Conservation (phyloP, 2,329 filamentous ascomycete species). For the Aspergillus pseudotamarii region DNA sequence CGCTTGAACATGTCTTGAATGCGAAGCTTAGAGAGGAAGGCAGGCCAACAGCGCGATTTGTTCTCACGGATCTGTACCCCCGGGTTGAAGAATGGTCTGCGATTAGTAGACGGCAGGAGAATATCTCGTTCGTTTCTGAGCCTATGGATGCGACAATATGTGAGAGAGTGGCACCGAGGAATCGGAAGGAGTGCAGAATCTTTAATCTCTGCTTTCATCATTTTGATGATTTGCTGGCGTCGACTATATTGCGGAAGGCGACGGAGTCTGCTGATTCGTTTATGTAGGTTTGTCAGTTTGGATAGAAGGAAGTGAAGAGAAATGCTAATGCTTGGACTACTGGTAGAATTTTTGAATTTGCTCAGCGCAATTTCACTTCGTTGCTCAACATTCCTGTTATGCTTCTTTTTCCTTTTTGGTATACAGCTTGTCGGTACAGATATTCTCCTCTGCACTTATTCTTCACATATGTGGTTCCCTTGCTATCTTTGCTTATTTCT, state of each 20-base stretch:
- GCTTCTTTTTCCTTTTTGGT: slow-evolving; percentile 33
- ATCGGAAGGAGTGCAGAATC: slow-evolving; percentile 64
- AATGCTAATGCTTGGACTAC: too few relatives aligned
- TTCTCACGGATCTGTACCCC: slow-evolving; percentile 69
- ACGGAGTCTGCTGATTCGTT: slow-evolving; percentile 28
- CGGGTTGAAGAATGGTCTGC: slow-evolving; percentile 63
- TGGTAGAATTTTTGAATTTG: slow-evolving; percentile 20
- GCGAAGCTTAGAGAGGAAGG: slow-evolving; percentile 26
- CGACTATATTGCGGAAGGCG: slow-evolving; percentile 60
- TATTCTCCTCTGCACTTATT: slow-evolving; percentile 59
- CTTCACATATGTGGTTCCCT: slow-evolving; percentile 67
- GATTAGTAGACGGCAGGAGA: slow-evolving; percentile 55
- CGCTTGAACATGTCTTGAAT: slow-evolving; percentile 65
- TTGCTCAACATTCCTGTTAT: slow-evolving; percentile 30
- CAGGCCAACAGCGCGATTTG: slow-evolving; percentile 53
- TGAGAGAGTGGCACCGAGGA: slow-evolving; percentile 44
- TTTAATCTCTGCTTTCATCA: slow-evolving; percentile 79
- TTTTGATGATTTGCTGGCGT: slow-evolving; percentile 67
- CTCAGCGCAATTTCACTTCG: slow-evolving; percentile 16
- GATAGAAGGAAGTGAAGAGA: too few relatives aligned
- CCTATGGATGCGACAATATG: slow-evolving; percentile 64
- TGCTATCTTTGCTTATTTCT: slow-evolving; percentile 68
- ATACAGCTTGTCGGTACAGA: slow-evolving; percentile 37
- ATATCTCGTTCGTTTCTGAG: slow-evolving; percentile 62
- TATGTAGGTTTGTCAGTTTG: slow-evolving; percentile 19